Evolutionary conservation across 257 asterid genomes (phyloP).

Genomic region (Solanum virginianum): DNA sequence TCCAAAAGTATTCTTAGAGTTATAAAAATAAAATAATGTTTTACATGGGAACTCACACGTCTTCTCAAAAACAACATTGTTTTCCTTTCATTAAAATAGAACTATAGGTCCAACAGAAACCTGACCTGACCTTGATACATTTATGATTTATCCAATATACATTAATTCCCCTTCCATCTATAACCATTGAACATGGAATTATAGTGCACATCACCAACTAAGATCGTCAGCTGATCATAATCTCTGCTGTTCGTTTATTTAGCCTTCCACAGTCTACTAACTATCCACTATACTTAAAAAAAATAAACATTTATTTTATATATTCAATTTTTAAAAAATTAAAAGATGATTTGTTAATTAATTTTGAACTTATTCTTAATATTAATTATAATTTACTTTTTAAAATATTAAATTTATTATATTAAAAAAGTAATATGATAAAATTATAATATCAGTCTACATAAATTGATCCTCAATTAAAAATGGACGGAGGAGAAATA

Average conservation of each 20-base stretch:
- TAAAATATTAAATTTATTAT: neutral
- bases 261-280: no score
- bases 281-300: no score
- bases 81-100: neutral
- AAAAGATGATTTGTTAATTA: no score
- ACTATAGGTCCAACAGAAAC: neutral
- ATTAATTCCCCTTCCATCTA: neutral
- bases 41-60: neutral
- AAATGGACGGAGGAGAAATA: neutral
- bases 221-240: neutral
- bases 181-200: neutral
- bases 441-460: no score
- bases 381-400: no score
- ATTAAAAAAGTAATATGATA: neutral
- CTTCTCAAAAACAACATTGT: neutral
- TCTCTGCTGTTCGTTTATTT: neutral
- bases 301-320: no score
- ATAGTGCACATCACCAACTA: neutral
- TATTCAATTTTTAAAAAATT: no score
- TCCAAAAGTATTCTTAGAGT: neutral
- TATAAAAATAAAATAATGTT: neutral
- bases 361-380: no score
- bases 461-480: no score
- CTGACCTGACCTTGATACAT: neutral
- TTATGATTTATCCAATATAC: neutral